phyloP scores from a whole-genome alignment of 2,329 filamentous ascomycete genomes.

The Epichloe uncinata region DNA sequence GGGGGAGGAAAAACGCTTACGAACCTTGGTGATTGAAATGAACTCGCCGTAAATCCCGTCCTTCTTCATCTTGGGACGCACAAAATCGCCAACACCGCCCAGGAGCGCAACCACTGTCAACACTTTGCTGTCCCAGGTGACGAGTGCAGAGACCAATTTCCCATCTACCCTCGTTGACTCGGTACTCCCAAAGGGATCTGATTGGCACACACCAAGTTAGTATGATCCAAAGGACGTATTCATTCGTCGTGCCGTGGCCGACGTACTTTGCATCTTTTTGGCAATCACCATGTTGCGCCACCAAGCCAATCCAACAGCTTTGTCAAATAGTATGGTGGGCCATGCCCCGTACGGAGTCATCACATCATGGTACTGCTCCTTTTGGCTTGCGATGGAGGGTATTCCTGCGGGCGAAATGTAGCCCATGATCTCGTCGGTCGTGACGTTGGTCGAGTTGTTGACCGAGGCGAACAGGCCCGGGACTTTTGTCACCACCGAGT shows the following conservation, averaged over 20 bases:
- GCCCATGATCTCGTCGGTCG: constrained; percentile 21
- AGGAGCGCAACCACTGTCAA: constrained; percentile 26
- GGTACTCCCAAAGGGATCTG: constrained; percentile 24
- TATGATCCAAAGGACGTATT: background rate
- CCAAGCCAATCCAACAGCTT: constrained; percentile 26
- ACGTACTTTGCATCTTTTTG: constrained; percentile 31
- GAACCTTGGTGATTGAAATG: constrained; percentile 16
- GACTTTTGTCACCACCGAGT: constrained; percentile 22
- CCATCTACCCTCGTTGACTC: constrained; percentile 27
- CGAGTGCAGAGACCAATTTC: constrained; percentile 22
- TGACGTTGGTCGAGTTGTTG: constrained; percentile 27
- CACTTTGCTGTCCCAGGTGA: constrained; percentile 31
- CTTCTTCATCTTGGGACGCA: constrained; percentile 22
- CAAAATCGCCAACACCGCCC: constrained; percentile 24
- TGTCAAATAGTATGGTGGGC: constrained; percentile 24
- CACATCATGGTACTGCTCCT: constrained; percentile 26
- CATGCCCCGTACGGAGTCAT: constrained; percentile 27
- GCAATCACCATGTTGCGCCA: constrained; percentile 28
- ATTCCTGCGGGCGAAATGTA: constrained; percentile 30
- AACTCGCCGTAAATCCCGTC: constrained; percentile 27
- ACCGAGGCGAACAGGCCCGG: constrained; percentile 27
- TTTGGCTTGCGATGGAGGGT: constrained; percentile 25
- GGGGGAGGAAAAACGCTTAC: background rate
- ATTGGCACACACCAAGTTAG: background rate
- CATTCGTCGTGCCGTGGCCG: background rate